Conservation (phyloP, 192 early-diverging fungal species). For the Phlyctochytrium bullatum region DNA sequence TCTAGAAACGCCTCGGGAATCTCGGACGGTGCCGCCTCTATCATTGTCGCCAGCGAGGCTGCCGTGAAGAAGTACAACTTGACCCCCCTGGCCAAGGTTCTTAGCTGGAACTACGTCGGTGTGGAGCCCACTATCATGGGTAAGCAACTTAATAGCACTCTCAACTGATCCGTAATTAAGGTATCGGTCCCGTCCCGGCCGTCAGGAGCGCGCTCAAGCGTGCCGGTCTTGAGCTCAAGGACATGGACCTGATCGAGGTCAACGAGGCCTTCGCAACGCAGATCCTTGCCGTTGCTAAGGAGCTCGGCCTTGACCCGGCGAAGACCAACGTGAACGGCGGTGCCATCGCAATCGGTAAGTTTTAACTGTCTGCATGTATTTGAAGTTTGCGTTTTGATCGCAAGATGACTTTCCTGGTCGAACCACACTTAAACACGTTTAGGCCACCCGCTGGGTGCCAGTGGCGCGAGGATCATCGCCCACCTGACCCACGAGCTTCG, state of each 20-base stretch:
- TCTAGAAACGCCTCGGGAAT: conserved; percentile 87
- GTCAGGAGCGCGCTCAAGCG: conserved; percentile 80
- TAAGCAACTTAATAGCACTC: conserved; percentile 4
- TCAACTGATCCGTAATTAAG: conserved; percentile 5
- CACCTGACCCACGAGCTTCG: conserved; percentile 84
- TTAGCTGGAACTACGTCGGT: conserved; percentile 79
- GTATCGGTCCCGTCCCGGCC: conserved; percentile 89
- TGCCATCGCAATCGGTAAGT: conserved; percentile 78
- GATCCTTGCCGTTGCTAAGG: conserved; percentile 85
- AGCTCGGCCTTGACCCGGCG: conserved; percentile 73
- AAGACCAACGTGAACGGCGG: conserved; percentile 89
- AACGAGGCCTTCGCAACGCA: conserved; percentile 99
- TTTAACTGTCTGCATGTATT: not conserved
- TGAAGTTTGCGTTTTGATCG: too few species aligned
- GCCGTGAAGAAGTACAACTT: conserved; percentile 78
- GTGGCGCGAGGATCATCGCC: conserved; percentile 88
- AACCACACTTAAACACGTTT: conserved; percentile 10
- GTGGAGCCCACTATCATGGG: conserved; percentile 96
- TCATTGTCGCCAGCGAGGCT: conserved; percentile 82
- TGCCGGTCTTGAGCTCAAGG: conserved; percentile 70
- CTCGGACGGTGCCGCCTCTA: conserved; percentile 86
- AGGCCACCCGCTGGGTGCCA: conserved; percentile 91
- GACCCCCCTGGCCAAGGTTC: conserved; percentile 81
- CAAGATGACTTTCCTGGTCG: not conserved
- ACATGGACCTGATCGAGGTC: conserved; percentile 92